Evolutionary conservation across 2,329 filamentous ascomycete species (phyloP).

Genomic region (Fusarium chuoi): DNA sequence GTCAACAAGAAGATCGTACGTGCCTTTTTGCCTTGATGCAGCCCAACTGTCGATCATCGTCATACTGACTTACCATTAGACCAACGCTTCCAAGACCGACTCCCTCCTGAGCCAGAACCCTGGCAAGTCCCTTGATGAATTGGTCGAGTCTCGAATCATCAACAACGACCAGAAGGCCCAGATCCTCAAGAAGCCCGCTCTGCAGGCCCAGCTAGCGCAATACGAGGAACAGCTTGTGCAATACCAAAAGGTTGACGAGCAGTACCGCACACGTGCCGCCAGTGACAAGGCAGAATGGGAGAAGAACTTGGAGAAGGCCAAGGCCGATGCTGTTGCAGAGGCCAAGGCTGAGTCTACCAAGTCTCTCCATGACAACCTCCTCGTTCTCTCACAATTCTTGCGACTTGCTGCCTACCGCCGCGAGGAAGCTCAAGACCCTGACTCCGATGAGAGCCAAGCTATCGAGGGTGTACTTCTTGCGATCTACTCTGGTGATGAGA

Average conservation of each 20-base stretch:
- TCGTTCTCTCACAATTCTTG: slow-evolving; percentile 82
- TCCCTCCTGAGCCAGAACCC: slow-evolving; percentile 74
- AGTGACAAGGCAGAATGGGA: slow-evolving; percentile 70
- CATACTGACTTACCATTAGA: slow-evolving; percentile 54
- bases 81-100: slow-evolving; percentile 78
- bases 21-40: slow-evolving; percentile 38
- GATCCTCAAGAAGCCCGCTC: slow-evolving; percentile 78
- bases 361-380: slow-evolving; percentile 70
- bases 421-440: slow-evolving; percentile 72
- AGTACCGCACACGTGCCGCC: slow-evolving; percentile 71
- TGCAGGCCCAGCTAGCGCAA: slow-evolving; percentile 74
- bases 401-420: slow-evolving; percentile 81
- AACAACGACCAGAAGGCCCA: slow-evolving; percentile 84
- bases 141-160: slow-evolving; percentile 77
- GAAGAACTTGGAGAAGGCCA: slow-evolving; percentile 66
- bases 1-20: slow-evolving; percentile 93
- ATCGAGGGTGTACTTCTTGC: slow-evolving; percentile 82
- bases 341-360: slow-evolving; percentile 62
- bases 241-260: slow-evolving; percentile 79
- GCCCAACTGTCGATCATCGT: slow-evolving; percentile 4
- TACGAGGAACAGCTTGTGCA: slow-evolving; percentile 79
- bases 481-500: slow-evolving; percentile 82
- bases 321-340: slow-evolving; percentile 63
- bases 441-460: slow-evolving; percentile 78
- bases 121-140: slow-evolving; percentile 76